Evolutionary conservation across 2,329 filamentous ascomycete species (phyloP).

Genomic region (Neofusicoccum parvum): DNA sequence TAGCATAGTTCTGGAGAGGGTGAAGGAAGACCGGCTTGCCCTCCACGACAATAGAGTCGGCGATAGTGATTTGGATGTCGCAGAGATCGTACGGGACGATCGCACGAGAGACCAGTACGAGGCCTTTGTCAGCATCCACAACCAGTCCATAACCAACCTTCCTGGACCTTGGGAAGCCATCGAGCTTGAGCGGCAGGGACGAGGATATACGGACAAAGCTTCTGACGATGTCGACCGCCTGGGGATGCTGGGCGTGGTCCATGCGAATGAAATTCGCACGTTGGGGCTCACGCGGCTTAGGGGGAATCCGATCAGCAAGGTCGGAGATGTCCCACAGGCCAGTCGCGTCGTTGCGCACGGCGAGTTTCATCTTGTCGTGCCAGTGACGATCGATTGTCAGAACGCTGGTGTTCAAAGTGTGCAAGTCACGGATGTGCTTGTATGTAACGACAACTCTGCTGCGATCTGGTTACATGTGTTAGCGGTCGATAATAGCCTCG

Average conservation of each 20-base stretch:
- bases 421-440: conserved; percentile 90
- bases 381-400: conserved; percentile 93
- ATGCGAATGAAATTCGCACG: conserved; percentile 91
- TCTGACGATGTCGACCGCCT: conserved; percentile 88
- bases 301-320: conserved; percentile 77
- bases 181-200: conserved; percentile 91
- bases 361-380: conserved; percentile 91
- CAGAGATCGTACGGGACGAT: conserved; percentile 96
- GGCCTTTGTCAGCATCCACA: conserved; percentile 93
- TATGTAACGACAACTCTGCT: conserved; percentile 91
- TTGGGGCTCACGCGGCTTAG: conserved; percentile 69
- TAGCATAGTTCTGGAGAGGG: conserved; percentile 93
- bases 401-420: conserved; percentile 91
- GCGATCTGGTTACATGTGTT: conserved; percentile 48
- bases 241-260: conserved; percentile 82
- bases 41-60: conserved; percentile 91
- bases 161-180: conserved; percentile 93
- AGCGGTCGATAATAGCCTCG: background rate
- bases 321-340: conserved; percentile 95
- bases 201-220: conserved; percentile 95
- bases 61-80: conserved; percentile 94
- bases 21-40: conserved; percentile 96
- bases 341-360: conserved; percentile 83
- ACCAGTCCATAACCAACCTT: conserved; percentile 96
- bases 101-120: conserved; percentile 91